These are phyloP conservation scores for Lagerstroemia speciosa DNA, from an alignment of 345 rosid genomes.

Conservation along the genomic window DNA sequence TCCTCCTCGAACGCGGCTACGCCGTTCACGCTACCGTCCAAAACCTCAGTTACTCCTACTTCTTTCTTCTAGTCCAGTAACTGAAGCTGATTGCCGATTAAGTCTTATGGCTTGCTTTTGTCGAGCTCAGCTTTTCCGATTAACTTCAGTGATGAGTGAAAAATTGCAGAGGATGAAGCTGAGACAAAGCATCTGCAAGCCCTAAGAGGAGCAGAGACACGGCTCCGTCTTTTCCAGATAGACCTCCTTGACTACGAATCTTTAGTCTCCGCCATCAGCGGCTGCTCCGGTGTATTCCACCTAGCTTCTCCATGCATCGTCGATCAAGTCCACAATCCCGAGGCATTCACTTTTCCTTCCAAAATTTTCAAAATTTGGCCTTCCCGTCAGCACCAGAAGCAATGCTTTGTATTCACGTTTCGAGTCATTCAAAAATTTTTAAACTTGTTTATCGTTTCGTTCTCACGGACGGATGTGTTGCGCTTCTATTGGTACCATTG, in stretches of 20 bases:
- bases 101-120: not conserved
- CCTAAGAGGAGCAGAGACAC: constrained; percentile 64
- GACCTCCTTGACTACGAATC: constrained; percentile 77
- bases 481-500: too few relatives aligned
- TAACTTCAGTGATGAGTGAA: not conserved
- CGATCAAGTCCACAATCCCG: constrained; percentile 61
- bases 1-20: constrained; percentile 74
- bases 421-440: too few relatives aligned
- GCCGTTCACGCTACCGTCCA: constrained; percentile 76
- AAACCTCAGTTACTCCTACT: constrained; percentile 48
- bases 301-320: constrained; percentile 89
- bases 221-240: constrained; percentile 76
- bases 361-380: not conserved
- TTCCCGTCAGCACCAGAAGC: not conserved
- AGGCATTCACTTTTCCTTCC: constrained; percentile 27
- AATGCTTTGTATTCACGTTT: too few relatives aligned
- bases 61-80: too few relatives aligned
- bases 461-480: not conserved
- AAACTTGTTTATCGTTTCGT: not conserved
- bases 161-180: constrained; percentile 35
- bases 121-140: not conserved
- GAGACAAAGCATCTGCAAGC: constrained; percentile 78
- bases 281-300: constrained; percentile 82
- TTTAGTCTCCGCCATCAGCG: constrained; percentile 46
- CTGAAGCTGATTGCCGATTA: too few relatives aligned